Evolutionary conservation across 306 rosid genomes (phyloP).

Genomic region (Dryas alaskensis): DNA sequence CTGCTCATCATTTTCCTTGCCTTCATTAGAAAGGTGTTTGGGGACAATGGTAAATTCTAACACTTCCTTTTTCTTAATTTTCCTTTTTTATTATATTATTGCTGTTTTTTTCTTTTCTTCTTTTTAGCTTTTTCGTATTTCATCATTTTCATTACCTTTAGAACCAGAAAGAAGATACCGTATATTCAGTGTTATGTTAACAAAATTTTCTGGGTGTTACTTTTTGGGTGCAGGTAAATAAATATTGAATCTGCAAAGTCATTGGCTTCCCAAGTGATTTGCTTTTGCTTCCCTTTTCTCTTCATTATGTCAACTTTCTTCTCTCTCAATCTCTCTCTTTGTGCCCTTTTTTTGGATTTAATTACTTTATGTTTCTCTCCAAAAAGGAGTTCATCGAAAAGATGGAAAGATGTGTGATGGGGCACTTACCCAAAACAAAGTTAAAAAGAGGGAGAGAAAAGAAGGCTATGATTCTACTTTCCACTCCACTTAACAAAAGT

Average conservation of each 20-base stretch:
- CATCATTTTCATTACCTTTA: background rate
- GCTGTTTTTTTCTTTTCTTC: background rate
- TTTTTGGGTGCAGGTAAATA: conserved; percentile 72
- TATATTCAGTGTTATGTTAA: conserved; percentile 2
- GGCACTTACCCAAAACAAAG: conserved; percentile 36
- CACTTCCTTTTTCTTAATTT: background rate
- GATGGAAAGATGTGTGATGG: conserved; percentile 27
- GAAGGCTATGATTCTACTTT: conserved; percentile 34
- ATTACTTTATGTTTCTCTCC: conserved; percentile 16
- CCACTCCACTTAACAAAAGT: conserved; percentile 38
- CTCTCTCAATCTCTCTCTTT: background rate
- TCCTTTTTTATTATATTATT: background rate
- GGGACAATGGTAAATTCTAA: conserved; percentile 41
- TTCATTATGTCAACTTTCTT: conserved; percentile 24
- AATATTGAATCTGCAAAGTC: conserved; percentile 19
- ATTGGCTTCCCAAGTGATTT: conserved; percentile 33
- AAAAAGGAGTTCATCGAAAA: conserved; percentile 33
- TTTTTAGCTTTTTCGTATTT: background rate
- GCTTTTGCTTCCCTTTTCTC: conserved; percentile 33
- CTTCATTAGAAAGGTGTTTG: conserved; percentile 61
- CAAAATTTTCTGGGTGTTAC: background rate
- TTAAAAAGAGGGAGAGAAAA: conserved; percentile 20
- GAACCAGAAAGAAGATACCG: background rate
- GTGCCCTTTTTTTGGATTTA: conserved; percentile 8
- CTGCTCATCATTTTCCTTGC: conserved; percentile 68